Evolutionary conservation across 768 basidiomycete genomes (phyloP).

Genomic region (Gloeopeniophorella convolvens): DNA sequence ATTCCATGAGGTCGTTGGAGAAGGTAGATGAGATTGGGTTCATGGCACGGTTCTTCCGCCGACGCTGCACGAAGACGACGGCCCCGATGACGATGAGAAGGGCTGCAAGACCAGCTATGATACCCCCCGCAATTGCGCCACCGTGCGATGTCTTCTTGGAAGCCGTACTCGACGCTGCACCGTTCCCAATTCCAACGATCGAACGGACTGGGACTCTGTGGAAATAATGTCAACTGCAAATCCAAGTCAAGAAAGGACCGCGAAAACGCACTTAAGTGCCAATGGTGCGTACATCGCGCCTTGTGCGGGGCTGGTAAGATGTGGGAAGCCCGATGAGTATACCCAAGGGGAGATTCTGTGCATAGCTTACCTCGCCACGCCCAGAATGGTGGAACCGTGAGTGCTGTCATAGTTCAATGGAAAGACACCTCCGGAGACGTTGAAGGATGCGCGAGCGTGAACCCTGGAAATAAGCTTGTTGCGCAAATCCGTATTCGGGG

Average conservation of each 20-base stretch:
- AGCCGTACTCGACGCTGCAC: not conserved
- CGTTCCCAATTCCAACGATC: not conserved
- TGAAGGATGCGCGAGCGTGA: slow-evolving; percentile 5
- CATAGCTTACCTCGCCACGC: slow-evolving; percentile 13
- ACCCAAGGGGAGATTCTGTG: too few relatives aligned
- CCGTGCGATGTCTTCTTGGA: not conserved
- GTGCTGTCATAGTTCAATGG: not conserved
- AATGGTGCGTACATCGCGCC: slow-evolving; percentile 24
- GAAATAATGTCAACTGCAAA: not conserved
- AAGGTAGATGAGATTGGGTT: too few relatives aligned
- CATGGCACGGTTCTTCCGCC: too few relatives aligned
- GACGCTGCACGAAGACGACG: not conserved
- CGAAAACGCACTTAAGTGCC: slow-evolving; percentile 19
- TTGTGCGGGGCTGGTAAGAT: slow-evolving; percentile 18
- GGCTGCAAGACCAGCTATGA: slow-evolving; percentile 10
- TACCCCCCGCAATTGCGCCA: slow-evolving; percentile 15
- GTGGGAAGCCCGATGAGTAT: not conserved
- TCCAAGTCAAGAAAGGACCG: not conserved
- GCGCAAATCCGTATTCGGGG: not conserved
- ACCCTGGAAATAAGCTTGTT: slow-evolving; percentile 8
- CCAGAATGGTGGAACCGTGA: not conserved
- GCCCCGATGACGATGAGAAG: not conserved
- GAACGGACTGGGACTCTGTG: not conserved
- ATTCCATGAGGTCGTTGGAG: too few relatives aligned
- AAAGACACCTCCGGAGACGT: slow-evolving; percentile 4